Evolutionary conservation across 495 filamentous ascomycete species (phyloP).

Genomic region (Xylaria palmicola): DNA sequence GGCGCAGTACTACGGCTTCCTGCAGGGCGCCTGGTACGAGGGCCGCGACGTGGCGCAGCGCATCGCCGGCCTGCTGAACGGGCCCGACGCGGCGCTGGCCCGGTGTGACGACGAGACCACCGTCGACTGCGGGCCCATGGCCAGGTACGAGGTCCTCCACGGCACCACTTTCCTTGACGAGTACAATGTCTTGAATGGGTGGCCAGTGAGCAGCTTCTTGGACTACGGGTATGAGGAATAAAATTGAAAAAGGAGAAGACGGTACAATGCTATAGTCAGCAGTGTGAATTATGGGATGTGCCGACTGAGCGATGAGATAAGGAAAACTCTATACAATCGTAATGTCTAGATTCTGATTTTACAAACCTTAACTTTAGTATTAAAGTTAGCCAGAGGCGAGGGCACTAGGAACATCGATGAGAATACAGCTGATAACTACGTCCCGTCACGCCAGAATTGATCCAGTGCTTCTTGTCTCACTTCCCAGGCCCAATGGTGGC

Average conservation of each 20-base stretch:
- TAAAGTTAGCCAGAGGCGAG: background rate
- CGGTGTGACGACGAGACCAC: constrained; percentile 30
- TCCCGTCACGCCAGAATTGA: constrained; percentile 37
- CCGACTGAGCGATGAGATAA: background rate
- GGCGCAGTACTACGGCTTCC: constrained; percentile 67
- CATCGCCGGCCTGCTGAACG: constrained; percentile 47
- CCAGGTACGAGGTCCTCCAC: constrained; percentile 25
- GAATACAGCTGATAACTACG: background rate
- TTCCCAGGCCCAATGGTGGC: constrained; percentile 51
- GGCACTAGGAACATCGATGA: background rate
- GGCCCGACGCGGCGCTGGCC: constrained; percentile 14
- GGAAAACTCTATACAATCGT: background rate
- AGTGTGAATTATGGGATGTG: background rate
- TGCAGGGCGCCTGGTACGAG: constrained; percentile 64
- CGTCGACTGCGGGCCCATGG: constrained; percentile 23
- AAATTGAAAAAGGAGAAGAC: background rate
- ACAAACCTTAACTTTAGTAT: background rate
- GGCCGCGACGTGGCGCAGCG: constrained; percentile 53
- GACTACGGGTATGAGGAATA: constrained; percentile 28
- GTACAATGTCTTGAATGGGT: constrained; percentile 31
- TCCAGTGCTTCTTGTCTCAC: constrained; percentile 46
- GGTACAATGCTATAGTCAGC: background rate
- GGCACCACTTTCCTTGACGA: constrained; percentile 28
- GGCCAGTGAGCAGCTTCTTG: constrained; percentile 31
- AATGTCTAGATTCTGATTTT: background rate